Percentiles rank a stretch among this genome's conserved stretches.
Conservation (phyloP, 805 yeast genomes). For the Saccharomycopsis synnaedendra region DNA sequence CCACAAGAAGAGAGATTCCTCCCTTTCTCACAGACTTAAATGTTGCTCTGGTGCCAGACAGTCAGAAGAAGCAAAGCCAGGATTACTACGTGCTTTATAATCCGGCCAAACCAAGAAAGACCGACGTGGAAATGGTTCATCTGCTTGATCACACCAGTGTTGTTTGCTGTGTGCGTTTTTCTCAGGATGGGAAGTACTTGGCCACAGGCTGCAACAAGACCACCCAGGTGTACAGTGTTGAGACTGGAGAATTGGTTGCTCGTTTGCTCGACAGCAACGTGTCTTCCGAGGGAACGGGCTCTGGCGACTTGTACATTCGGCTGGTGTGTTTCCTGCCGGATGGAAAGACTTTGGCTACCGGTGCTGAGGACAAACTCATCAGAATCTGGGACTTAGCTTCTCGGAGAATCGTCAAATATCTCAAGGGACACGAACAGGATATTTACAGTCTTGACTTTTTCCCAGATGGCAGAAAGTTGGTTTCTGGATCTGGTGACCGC, state of each 20-base stretch:
- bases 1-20: slow-evolving; percentile 28
- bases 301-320: slow-evolving; percentile 83
- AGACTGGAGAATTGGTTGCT: slow-evolving; percentile 83
- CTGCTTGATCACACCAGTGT: slow-evolving; percentile 89
- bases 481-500: slow-evolving; percentile 93
- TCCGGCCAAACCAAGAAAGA: slow-evolving; percentile 54
- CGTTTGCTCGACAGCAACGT: slow-evolving; percentile 69
- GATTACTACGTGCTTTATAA: slow-evolving; percentile 87
- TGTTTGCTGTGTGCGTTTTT: slow-evolving; percentile 92
- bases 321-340: slow-evolving; percentile 96
- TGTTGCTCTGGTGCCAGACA: slow-evolving; percentile 61
- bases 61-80: slow-evolving; percentile 67
- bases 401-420: slow-evolving; percentile 71
- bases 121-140: slow-evolving; percentile 83
- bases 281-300: slow-evolving; percentile 23
- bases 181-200: slow-evolving; percentile 79
- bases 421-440: slow-evolving; percentile 95
- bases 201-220: slow-evolving; percentile 98
- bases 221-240: slow-evolving; percentile 88
- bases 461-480: slow-evolving; percentile 87
- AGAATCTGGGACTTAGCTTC: slow-evolving; percentile 93
- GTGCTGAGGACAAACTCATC: slow-evolving; percentile 82
- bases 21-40: slow-evolving; percentile 73
- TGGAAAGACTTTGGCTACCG: slow-evolving; percentile 58
- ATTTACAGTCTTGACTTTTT: slow-evolving; percentile 91